Base-by-base conservation (phyloP, 1,284 basidiomycete genomes). In the Pyrrhoderma lamaoense region DNA sequence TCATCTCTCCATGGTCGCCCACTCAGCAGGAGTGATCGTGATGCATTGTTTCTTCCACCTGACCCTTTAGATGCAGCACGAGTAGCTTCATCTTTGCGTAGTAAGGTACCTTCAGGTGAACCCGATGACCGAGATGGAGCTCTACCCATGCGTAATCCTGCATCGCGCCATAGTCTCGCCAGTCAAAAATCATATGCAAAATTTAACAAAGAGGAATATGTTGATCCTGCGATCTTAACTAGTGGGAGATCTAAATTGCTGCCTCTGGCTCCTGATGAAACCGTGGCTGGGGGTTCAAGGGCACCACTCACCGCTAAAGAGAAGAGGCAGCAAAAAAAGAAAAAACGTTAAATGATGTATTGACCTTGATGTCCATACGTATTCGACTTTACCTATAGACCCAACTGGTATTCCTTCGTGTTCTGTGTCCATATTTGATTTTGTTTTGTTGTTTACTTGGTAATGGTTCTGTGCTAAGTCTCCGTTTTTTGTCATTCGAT, bases 51-150 rank as follows among this genome's bases (percentile, higher is more conserved):
- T n/a, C 36, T 45, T 14, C 38, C 51, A 18, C 43, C 23, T 13
- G 51, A 52, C 23, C 39, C 39, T 23, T 23, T 16, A 16, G 43
- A 51, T n/a, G 35, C 74, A 73, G 18, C 62, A 62, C 22, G 71
- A 60, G 60, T 74, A 69, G 2, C 68, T 48, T 22, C 77, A 51
- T 22, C 75, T 66, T 59, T 75, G 76, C 0, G 75, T 76, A 62
- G 72, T 73, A 5, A 64, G 64, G 50, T 54, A 61, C 27, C 27
- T 31, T 31, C 27, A 5, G 7, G 38, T 40, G 16, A 40, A 40
- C 16, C n/a, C 8, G 38, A 40, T 22, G 38, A 16, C 7, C 16
- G 4, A 7, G 38, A 16, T 5, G 38, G 16, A 18, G 38, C 27
- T 5, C 49, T 49, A 2, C 16, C 45, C 11, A 16, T 55, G 7